A percentile compares a stretch with the other conserved stretches of the same genome.
Evolutionary conservation across 2,329 filamentous ascomycete species (phyloP).

Genomic region (Alternaria dauci): DNA sequence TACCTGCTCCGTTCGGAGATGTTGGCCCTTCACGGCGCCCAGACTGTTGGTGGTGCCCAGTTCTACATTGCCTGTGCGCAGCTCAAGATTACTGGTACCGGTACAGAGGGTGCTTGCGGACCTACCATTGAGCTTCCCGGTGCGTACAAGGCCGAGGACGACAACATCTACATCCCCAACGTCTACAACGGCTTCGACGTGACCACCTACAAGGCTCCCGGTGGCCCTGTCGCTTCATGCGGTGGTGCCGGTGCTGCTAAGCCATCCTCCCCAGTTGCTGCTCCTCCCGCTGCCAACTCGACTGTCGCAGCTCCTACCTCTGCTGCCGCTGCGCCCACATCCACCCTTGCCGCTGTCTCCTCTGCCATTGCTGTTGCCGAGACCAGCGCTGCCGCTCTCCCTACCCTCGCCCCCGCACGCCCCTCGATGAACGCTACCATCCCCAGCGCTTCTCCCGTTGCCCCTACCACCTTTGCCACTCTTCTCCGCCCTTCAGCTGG

Average conservation of each 20-base stretch:
- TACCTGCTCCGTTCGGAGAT: constrained; percentile 57
- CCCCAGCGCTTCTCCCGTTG: constrained; percentile 8
- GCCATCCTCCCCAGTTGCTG: constrained; percentile 16
- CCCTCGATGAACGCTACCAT: constrained; percentile 13
- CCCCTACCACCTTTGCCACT: constrained; percentile 19
- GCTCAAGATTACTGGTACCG: constrained; percentile 54
- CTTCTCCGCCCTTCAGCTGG: constrained; percentile 17
- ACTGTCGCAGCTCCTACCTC: constrained; percentile 18
- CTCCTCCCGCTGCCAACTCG: constrained; percentile 9
- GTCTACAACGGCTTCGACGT: constrained; percentile 47
- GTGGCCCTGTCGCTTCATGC: constrained; percentile 40
- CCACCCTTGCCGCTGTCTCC: constrained; percentile 5
- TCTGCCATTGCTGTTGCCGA: constrained; percentile 5
- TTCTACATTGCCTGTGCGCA: constrained; percentile 56
- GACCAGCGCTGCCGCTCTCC: constrained; percentile 9
- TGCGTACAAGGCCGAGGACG: constrained; percentile 43
- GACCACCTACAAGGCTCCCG: constrained; percentile 41
- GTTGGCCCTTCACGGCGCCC: constrained; percentile 55
- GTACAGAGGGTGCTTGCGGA: constrained; percentile 47
- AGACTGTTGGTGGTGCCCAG: constrained; percentile 49
- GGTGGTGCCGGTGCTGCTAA: constrained; percentile 30
- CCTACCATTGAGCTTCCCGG: constrained; percentile 55
- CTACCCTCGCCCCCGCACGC: constrained; percentile 6
- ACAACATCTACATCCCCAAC: constrained; percentile 49
- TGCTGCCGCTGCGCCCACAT: constrained; percentile 10